A percentile compares a stretch with the other conserved stretches of the same genome.
These are phyloP conservation scores for Vigna trinervia DNA, from an alignment of 306 rosid species.

Conservation along the genomic window DNA sequence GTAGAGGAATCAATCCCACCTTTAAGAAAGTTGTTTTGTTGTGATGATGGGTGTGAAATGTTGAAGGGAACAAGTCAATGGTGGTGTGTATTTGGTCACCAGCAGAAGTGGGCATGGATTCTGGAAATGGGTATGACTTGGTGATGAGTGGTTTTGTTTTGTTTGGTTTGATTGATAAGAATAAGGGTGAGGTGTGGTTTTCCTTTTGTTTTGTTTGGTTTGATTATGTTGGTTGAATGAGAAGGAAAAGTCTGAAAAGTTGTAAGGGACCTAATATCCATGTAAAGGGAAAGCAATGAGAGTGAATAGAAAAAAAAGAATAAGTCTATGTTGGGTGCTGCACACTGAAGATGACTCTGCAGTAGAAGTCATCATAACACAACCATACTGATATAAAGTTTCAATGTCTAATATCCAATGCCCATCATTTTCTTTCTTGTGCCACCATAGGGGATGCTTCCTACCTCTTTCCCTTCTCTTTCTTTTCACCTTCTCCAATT, in stretches of 20 bases:
- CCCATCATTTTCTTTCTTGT: slow-evolving; percentile 44
- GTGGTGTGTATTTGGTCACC: slow-evolving; percentile 23
- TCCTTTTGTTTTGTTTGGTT: slow-evolving; percentile 41
- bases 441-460: slow-evolving; percentile 32
- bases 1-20: slow-evolving; percentile 5
- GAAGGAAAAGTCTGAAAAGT: slow-evolving; percentile 43
- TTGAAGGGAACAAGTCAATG: slow-evolving; percentile 1
- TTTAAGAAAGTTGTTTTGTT: slow-evolving; percentile 13
- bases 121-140: slow-evolving; percentile 30
- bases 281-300: slow-evolving; percentile 44
- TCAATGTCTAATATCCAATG: slow-evolving; percentile 31
- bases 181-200: slow-evolving; percentile 36
- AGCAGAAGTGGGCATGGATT: slow-evolving; percentile 36
- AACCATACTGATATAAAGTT: slow-evolving; percentile 21
- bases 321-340: slow-evolving; percentile 28
- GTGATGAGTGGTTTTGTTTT: slow-evolving; percentile 44
- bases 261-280: slow-evolving; percentile 37
- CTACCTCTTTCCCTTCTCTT: background rate
- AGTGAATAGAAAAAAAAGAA: slow-evolving; percentile 33
- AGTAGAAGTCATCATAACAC: slow-evolving; percentile 39
- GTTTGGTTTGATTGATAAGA: slow-evolving; percentile 35
- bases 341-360: slow-evolving; percentile 3
- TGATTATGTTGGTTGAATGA: slow-evolving; percentile 26
- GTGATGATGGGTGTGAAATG: slow-evolving; percentile 25
- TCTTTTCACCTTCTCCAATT: too few relatives aligned